A percentile compares a stretch with the other conserved stretches of the same genome.
Evolutionary conservation across 192 early-diverging fungal species (phyloP).

Genomic region (Backusella tarrabulga): DNA sequence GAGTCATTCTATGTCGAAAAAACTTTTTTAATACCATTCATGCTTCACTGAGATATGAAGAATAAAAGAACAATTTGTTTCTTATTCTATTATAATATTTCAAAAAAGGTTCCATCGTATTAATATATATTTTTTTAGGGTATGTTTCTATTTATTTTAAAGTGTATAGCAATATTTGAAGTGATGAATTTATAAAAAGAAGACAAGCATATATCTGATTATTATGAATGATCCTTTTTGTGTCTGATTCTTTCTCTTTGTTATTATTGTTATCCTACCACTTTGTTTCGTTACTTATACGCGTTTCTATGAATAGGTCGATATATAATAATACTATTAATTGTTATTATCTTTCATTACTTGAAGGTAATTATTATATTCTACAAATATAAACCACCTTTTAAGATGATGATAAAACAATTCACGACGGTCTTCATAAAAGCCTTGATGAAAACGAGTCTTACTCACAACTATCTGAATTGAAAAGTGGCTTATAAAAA

Average conservation of each 20-base stretch:
- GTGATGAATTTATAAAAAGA: slow-evolving; percentile 50
- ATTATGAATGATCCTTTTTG: slow-evolving; percentile 39
- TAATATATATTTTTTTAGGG: neutral
- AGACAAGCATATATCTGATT: slow-evolving; percentile 67
- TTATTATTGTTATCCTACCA: neutral
- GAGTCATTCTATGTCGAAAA: slow-evolving; percentile 72
- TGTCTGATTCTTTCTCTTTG: slow-evolving; percentile 33
- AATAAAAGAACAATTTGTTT: neutral
- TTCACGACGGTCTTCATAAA: slow-evolving; percentile 35
- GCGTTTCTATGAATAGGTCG: neutral
- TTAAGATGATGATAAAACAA: slow-evolving; percentile 24
- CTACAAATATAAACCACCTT: neutral
- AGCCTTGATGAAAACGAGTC: slow-evolving; percentile 14
- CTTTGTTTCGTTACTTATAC: slow-evolving; percentile 1
- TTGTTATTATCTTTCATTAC: too few species aligned
- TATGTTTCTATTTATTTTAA: neutral
- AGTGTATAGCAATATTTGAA: neutral
- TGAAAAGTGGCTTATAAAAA: neutral
- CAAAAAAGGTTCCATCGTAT: neutral
- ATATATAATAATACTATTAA: neutral
- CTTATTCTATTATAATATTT: neutral
- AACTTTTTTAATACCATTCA: slow-evolving; percentile 71
- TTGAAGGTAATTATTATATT: neutral
- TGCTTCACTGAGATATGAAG: slow-evolving; percentile 54
- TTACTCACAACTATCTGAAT: slow-evolving; percentile 14